These are phyloP conservation scores for Termitomyces titanicus DNA, from an alignment of 768 basidiomycete genomes.

Conservation along the genomic window DNA sequence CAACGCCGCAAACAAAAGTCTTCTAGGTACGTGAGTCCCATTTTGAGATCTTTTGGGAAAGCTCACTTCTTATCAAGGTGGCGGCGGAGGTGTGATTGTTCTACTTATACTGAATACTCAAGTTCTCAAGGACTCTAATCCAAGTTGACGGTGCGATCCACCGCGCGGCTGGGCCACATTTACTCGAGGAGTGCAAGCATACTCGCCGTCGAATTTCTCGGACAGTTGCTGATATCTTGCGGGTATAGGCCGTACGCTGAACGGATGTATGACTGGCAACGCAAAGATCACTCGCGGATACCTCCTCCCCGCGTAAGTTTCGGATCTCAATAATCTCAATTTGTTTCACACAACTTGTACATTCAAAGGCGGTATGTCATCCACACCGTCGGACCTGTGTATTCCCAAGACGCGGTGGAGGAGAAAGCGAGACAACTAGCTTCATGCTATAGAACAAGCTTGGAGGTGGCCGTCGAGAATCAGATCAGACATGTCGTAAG, in stretches of 20 bases:
- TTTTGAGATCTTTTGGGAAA: not conserved
- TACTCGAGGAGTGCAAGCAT: slow-evolving; percentile 66
- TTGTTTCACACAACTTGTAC: not conserved
- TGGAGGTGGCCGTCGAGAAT: slow-evolving; percentile 59
- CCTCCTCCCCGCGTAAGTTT: slow-evolving; percentile 67
- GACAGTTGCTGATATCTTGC: not conserved
- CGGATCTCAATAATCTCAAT: not conserved
- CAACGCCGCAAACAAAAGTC: slow-evolving; percentile 74
- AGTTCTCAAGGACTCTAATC: not conserved
- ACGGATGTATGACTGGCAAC: slow-evolving; percentile 68
- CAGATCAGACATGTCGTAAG: slow-evolving; percentile 63
- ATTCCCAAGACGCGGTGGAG: slow-evolving; percentile 36
- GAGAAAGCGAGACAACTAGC: slow-evolving; percentile 50
- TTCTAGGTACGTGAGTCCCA: slow-evolving; percentile 51
- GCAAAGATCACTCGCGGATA: slow-evolving; percentile 81
- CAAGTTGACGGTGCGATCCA: slow-evolving; percentile 90
- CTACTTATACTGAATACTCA: not conserved
- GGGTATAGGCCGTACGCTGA: slow-evolving; percentile 52
- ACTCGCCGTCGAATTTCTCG: not conserved
- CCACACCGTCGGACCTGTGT: slow-evolving; percentile 80
- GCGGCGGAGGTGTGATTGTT: slow-evolving; percentile 64
- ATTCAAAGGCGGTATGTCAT: slow-evolving; percentile 58
- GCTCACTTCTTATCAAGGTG: slow-evolving; percentile 41
- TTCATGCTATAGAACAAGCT: slow-evolving; percentile 65
- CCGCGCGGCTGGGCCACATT: slow-evolving; percentile 60